A percentile compares a stretch with the other conserved stretches of the same genome.
Conservation (phyloP, 208 protist species). For the Leishmania aethiopica region DNA sequence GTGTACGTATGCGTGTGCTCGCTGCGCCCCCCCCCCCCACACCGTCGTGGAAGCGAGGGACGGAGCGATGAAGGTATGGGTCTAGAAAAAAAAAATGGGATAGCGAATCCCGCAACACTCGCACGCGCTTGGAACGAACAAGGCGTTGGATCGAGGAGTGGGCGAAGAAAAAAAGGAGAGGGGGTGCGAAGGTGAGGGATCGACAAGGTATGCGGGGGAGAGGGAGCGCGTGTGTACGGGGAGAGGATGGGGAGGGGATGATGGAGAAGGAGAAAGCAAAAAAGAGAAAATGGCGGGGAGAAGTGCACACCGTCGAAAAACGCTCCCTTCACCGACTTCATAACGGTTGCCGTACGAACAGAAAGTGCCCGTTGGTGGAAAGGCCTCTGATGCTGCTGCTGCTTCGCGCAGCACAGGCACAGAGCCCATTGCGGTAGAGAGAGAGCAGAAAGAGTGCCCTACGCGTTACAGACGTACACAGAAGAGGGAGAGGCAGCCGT, state of each 20-base stretch:
- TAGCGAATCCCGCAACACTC: background rate
- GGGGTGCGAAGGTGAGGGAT: background rate
- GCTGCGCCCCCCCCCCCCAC: background rate
- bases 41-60: background rate
- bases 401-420: background rate
- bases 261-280: too few species aligned
- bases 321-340: background rate
- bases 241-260: too few species aligned
- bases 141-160: background rate
- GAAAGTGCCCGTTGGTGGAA: background rate
- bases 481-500: background rate
- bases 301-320: background rate
- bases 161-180: background rate
- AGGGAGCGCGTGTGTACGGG: background rate
- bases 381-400: background rate
- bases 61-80: background rate
- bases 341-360: background rate
- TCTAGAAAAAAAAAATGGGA: constrained; percentile 9
- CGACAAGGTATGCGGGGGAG: background rate
- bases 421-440: background rate
- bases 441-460: background rate
- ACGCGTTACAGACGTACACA: background rate
- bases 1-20: background rate
- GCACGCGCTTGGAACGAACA: background rate
- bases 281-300: too few species aligned